Base-by-base conservation (phyloP, 495 filamentous ascomycete genomes). In the Sphaerosporella brunnea region DNA sequence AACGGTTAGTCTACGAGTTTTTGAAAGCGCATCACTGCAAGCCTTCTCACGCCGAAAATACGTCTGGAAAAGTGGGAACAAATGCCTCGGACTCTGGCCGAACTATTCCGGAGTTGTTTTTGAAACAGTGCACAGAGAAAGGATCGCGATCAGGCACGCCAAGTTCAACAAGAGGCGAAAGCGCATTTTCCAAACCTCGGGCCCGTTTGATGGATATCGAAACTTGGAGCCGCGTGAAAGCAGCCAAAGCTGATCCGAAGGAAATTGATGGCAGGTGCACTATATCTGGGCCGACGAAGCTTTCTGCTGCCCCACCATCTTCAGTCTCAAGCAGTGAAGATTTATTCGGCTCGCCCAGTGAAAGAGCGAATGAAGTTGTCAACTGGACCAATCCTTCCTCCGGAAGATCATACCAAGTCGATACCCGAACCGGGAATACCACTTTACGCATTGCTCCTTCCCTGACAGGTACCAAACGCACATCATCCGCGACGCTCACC, bases 311-410 rank as follows among this genome's bases (percentile, higher is more conserved):
- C n/a, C 15, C 2, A 2, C 3, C 37, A 20, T n/a, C n/a, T n/a
- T n/a, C n/a, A n/a, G n/a, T n/a, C n/a, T n/a, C n/a, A n/a, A n/a
- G n/a, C n/a, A n/a, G n/a, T n/a, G n/a, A n/a, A n/a, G n/a, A n/a
- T n/a, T n/a, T n/a, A n/a, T n/a, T n/a, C n/a, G n/a, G n/a, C n/a
- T n/a, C n/a, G n/a, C n/a, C n/a, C n/a, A n/a, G n/a, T n/a, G n/a
- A n/a, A n/a, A n/a, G n/a, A n/a, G n/a, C n/a, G n/a, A 40, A 40
- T 40, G 40, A 43, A 25, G 11, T 43, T 5, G 15, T 82, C 10
- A 50, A 65, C 19, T 92, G 82, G 84, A 65, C 64, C n/a, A 74
- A 90, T 52, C 82, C 80, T 2, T 50, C 60, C 7, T 82, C 79
- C 2, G 78, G 74, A 47, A 65, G 68, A 49, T 68, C 54, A 3